phyloP scores from a whole-genome alignment of 225 moss, liverwort and hornwort genomes.

The Pseudoscleropodium purum region DNA sequence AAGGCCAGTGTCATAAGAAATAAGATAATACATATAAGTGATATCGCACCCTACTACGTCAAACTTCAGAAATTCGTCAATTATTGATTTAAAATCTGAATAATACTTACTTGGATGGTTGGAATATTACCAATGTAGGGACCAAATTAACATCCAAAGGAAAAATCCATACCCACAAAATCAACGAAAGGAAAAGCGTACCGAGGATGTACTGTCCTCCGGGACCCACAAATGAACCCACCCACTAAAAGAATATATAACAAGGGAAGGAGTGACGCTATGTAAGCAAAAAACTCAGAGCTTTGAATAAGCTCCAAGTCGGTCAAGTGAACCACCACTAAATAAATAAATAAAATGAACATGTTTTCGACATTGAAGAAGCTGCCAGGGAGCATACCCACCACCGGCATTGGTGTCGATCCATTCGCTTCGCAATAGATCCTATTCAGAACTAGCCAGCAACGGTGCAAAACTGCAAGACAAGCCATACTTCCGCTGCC shows the following conservation, averaged over 20 bases:
- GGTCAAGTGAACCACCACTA: neutral
- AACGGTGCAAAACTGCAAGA: neutral
- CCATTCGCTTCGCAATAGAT: constrained; percentile 6
- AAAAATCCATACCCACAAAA: neutral
- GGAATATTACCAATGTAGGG: neutral
- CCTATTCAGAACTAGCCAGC: neutral
- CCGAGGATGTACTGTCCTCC: neutral
- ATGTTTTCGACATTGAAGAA: constrained; percentile 1
- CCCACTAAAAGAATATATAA: neutral
- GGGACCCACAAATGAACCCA: neutral
- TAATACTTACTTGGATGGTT: neutral
- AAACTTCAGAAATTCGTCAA: neutral
- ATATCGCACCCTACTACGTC: neutral
- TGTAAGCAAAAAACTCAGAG: neutral
- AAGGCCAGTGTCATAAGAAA: no score
- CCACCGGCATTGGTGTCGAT: neutral
- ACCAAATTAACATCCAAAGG: neutral
- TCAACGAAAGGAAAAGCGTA: neutral
- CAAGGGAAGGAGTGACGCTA: neutral
- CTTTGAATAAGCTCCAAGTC: neutral
- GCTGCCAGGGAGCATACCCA: neutral
- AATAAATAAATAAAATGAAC: neutral
- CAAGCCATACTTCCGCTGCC: neutral
- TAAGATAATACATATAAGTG: neutral
- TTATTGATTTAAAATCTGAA: neutral